phyloP scores from a whole-genome alignment of 2,329 filamentous ascomycete genomes.

The Ceratocystis cacaofunesta region DNA sequence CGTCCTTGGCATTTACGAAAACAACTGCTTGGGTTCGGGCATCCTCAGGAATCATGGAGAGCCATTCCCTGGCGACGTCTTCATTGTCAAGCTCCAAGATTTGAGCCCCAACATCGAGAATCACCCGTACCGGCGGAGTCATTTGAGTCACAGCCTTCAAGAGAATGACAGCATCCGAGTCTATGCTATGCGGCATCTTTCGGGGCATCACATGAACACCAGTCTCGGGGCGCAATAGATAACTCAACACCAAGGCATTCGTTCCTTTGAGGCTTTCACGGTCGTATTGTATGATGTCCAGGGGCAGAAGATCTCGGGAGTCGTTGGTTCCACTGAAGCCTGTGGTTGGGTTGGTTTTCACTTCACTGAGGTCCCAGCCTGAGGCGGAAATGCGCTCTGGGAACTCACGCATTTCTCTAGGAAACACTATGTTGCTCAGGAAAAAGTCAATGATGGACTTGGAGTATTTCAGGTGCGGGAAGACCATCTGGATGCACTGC shows the following conservation, averaged over 20 bases:
- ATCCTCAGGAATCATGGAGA: conserved; percentile 23
- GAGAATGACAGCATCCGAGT: conserved; percentile 28
- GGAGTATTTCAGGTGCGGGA: conserved; percentile 35
- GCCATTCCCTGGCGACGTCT: conserved; percentile 39
- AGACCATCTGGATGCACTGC: conserved; percentile 36
- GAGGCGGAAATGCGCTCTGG: conserved; percentile 47
- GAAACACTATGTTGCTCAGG: conserved; percentile 42
- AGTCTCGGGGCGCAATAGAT: conserved; percentile 43
- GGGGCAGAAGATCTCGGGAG: conserved; percentile 40
- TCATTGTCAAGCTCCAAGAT: conserved; percentile 49
- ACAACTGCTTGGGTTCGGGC: conserved; percentile 20
- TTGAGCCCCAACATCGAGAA: conserved; percentile 58
- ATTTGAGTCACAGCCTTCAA: conserved; percentile 31
- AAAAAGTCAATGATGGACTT: conserved; percentile 50
- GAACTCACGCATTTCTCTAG: conserved; percentile 48
- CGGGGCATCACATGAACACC: conserved; percentile 23
- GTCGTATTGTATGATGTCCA: conserved; percentile 41
- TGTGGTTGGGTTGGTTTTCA: conserved; percentile 35
- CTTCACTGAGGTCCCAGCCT: conserved; percentile 48
- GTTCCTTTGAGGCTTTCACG: conserved; percentile 43
- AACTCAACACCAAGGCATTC: conserved; percentile 48
- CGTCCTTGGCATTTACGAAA: conserved; percentile 25
- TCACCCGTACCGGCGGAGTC: conserved; percentile 34
- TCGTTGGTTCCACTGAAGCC: conserved; percentile 62
- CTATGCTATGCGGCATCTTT: background rate